Evolutionary conservation across 179 eudicot species (phyloP), one percentile per base, ranked within the genome.

Genomic region (Sideroxylon spinosum): DNA sequence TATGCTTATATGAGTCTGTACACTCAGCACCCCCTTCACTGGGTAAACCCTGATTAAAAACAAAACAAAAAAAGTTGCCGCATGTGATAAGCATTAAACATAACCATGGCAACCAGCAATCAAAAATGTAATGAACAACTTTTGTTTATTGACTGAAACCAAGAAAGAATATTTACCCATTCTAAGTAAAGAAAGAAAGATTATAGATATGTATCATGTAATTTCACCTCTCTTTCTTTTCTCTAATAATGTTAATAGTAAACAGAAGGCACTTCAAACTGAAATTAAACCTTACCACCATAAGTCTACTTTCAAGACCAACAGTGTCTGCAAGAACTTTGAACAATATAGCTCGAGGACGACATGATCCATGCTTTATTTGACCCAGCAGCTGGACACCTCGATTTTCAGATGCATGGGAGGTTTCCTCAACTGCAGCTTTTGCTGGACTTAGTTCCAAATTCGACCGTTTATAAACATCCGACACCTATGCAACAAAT

Each of bases 241-340:
- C 9, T 48, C 52, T 56, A 19, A n/a, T n/a, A 72, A 44, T 9
- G 59, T 75, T 64, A 44, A 62, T 28, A 59, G 32, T 25, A 73
- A 25, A 68, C 17, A 55, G 25, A 44, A 53, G 6, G 77, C 76
- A 22, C 77, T 19, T 72, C 74, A 67, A 26, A 79, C 49, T 48
- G 49, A 76, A 56, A 77, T 32, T 74, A 53, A 57, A 68, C 48
- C 97, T 86, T 90, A 96, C 99, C 98, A 90, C 97, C 87, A 96
- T 80, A 73, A 96, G 93, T 81, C 85, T 90, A 88, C 93, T 89
- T 84, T 96, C 95, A 81, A 96, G 93, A 80, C 98, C 99, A 72
- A 96, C 97, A 80, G 97, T 79, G 83, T 96, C 99, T n/a, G 98
- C 99, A 76, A 96, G 90, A 82, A 94, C 93, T 88, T 96, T 96